Evolutionary conservation across 2,329 filamentous ascomycete species (phyloP), one percentile per base, ranked within the genome.

Genomic region (Trichoderma cornu-damae): DNA sequence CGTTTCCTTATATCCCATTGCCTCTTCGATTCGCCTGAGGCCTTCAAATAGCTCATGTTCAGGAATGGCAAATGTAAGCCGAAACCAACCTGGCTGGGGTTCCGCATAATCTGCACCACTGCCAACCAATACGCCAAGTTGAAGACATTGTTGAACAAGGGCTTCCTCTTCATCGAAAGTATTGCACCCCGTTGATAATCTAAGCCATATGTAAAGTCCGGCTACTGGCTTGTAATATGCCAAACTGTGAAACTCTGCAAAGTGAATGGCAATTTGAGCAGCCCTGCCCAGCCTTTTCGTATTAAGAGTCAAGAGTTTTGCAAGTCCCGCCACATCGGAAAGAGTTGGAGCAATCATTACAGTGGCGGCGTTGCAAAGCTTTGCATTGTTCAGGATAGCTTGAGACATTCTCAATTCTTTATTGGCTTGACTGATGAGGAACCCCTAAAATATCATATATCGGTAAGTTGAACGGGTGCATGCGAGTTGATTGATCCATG

Each of bases 351-450:
- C 14, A 12, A 54, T 30, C 49, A 58, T 58, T 16, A 40, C 22
- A 8, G 49, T n/a, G 14, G 48, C 56, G 9, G 49, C 56, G 18
- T 44, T 58, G 40, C 56, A 58, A 16, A 58, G 24, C 11, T 47
- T 54, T 32, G 49, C 49, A 16, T 58, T 58, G 14, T 58, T 58
- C 8, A 58, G 34, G 20, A 58, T 58, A 11, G 49, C 56, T 18
- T 58, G 56, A 3, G 56, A 58, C 34, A 40, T 58, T 26, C 49
- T 16, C 16, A 58, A 44, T 4, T 37, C 30, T 28, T 58, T 54
- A 22, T 58, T 54, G 8, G 32, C 51, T 20, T 58, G 56, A 4
- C 32, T 58, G 28, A 58, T 34, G 16, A 58, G 49, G 7, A 30
- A 58, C 3, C 56, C 56, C 56, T 58, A 16, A 5, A 6, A n/a